These are phyloP conservation scores for Aspergillus sp. DNA, from an alignment of 2,329 filamentous ascomycete species.

Conservation along the genomic window DNA sequence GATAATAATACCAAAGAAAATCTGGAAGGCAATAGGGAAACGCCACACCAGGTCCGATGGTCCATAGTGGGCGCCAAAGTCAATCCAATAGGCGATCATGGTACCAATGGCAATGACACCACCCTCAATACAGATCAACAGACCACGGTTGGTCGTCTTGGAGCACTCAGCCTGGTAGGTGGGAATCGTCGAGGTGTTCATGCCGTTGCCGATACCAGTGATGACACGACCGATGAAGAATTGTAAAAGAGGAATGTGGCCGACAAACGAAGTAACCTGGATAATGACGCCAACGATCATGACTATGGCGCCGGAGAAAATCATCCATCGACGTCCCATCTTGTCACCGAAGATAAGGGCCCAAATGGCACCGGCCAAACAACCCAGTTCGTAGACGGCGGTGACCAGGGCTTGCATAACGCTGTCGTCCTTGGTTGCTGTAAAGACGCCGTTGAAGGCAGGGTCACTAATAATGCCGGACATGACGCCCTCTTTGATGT, in stretches of 20 bases:
- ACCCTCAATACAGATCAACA: conserved; percentile 55
- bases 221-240: conserved; percentile 49
- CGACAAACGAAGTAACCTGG: conserved; percentile 26
- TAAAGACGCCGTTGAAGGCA: conserved; percentile 28
- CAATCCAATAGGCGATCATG: conserved; percentile 48
- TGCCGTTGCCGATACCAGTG: conserved; percentile 50
- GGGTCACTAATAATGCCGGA: conserved; percentile 32
- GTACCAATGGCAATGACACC: conserved; percentile 48
- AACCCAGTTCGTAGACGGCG: conserved; percentile 28
- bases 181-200: conserved; percentile 51
- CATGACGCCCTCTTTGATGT: conserved; percentile 30
- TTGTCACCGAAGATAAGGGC: conserved; percentile 30
- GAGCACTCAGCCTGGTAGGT: conserved; percentile 51
- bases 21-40: conserved; percentile 50
- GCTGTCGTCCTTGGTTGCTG: conserved; percentile 29
- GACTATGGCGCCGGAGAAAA: conserved; percentile 53
- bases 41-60: conserved; percentile 39
- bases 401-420: conserved; percentile 32
- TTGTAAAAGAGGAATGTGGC: conserved; percentile 38
- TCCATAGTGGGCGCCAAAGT: conserved; percentile 39
- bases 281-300: conserved; percentile 37
- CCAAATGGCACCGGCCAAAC: conserved; percentile 32
- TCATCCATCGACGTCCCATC: conserved; percentile 39
- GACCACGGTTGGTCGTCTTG: conserved; percentile 51
- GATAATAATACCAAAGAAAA: conserved; percentile 43